Conservation (phyloP, 2,329 filamentous ascomycete genomes). For the Thermomyces lanuginosus region DNA sequence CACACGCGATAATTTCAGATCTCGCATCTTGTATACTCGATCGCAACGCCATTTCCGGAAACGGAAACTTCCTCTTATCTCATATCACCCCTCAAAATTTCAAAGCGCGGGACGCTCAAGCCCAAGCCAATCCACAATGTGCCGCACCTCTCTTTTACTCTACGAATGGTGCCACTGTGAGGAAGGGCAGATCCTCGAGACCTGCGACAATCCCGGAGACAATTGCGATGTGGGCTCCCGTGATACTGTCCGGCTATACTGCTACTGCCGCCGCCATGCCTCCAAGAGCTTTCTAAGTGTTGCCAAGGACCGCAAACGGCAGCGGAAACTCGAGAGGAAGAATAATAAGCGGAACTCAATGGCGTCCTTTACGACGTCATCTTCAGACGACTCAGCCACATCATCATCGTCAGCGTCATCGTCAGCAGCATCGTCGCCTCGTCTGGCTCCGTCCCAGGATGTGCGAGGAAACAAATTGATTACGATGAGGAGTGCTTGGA, state of each 20-base stretch:
- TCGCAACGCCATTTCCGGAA: neutral
- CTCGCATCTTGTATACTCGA: too few relatives aligned
- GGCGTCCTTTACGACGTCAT: too few relatives aligned
- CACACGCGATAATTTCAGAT: neutral
- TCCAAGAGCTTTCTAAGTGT: conserved; percentile 16
- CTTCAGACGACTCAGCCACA: conserved; percentile 1
- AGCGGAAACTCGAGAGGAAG: conserved; percentile 7
- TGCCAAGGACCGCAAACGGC: conserved; percentile 12
- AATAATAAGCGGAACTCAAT: conserved; percentile 7
- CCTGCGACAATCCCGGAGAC: conserved; percentile 15
- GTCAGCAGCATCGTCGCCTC: neutral
- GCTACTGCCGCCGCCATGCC: conserved; percentile 22
- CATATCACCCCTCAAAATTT: neutral
- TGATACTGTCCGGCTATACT: conserved; percentile 25
- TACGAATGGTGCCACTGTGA: conserved; percentile 26
- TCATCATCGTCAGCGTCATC: conserved; percentile 3
- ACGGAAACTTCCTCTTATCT: neutral
- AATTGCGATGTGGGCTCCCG: conserved; percentile 16
- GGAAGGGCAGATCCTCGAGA: conserved; percentile 17
- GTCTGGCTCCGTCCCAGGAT: neutral
- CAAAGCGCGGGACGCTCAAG: conserved; percentile 1
- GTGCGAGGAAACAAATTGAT: conserved; percentile 2
- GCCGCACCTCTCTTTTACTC: conserved; percentile 20
- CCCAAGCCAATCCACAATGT: conserved; percentile 12
- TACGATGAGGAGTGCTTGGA: neutral